Evolutionary conservation across 1,139 yeast genomes (phyloP).

Genomic region (Geotrichum fermentans): DNA sequence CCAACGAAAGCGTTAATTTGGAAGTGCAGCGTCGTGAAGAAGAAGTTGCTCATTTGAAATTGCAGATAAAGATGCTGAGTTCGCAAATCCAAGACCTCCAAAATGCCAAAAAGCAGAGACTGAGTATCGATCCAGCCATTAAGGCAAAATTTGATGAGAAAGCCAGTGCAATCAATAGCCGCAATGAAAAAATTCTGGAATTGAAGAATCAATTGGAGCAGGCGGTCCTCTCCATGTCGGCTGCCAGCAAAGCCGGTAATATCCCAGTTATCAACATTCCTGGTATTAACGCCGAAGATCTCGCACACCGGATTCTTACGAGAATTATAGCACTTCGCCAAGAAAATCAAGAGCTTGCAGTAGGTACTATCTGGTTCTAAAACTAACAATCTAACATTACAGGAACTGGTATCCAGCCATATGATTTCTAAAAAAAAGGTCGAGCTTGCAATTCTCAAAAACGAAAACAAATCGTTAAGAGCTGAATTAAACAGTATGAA

Average conservation of each 20-base stretch:
- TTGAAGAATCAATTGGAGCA: constrained; percentile 49
- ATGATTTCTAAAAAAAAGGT: constrained; percentile 65
- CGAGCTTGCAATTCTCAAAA: constrained; percentile 57
- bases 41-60: constrained; percentile 10
- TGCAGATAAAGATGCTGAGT: constrained; percentile 9
- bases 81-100: constrained; percentile 1
- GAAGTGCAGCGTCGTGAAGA: constrained; percentile 21
- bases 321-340: constrained; percentile 57
- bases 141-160: constrained; percentile 44
- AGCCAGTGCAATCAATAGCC: constrained; percentile 47
- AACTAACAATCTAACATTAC: constrained; percentile 18
- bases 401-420: constrained; percentile 63
- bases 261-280: constrained; percentile 18
- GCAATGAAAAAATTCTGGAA: constrained; percentile 53
- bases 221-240: not conserved
- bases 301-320: constrained; percentile 67
- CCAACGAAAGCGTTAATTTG: not conserved
- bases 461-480: constrained; percentile 39
- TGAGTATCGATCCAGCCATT: constrained; percentile 24
- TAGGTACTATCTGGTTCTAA: constrained; percentile 15
- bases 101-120: not conserved
- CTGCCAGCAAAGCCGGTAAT: not conserved
- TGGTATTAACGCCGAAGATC: constrained; percentile 59
- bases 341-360: constrained; percentile 66
- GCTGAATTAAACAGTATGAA: not conserved